Evolutionary conservation across 1,284 basidiomycete species (phyloP), one percentile per base, ranked within the genome.

Genomic region (Thecaphora thlaspeos): DNA sequence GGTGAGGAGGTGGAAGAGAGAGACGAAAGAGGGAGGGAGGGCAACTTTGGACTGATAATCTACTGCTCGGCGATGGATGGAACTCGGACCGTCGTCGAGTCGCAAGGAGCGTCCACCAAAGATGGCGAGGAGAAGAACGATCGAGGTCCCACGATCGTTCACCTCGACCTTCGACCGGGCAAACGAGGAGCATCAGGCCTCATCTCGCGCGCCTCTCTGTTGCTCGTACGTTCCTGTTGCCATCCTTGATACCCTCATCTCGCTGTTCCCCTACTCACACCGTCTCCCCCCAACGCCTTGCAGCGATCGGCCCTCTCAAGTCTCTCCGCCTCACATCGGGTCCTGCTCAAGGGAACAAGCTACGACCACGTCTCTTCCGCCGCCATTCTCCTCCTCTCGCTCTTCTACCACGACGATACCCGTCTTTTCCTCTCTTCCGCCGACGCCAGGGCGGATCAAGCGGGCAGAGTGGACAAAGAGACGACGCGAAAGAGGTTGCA

Each of bases 401-500:
- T 49, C 50, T 68, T 75, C 69, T 61, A 81, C 79, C 55, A 65
- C 70, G 63, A 81, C 79, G 56, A 67, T 39, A 32, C 58, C 21
- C 64, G 60, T 37, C 22, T 23, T 1, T 43, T 69, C 8, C 39
- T 73, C 18, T 14, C 18, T 12, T 46, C 43, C 10, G 2, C 36
- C 0, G 8, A 12, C 1, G 11, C 32, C 1, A 17, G 21, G 1
- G 5, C 22, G 4, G 1, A 12, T 3, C 62, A 63, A 14, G 19
- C 14, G 14, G 34, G 38, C 1, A 26, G 18, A 4, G 44, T 72
- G 38, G 57, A 39, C 67, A 90, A 91, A 73, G 78, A 82, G 21
- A 79, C 82, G 17, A 83, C 90, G 54, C 82, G 83, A 26, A 86
- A 81, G 23, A 81, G 89, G 15, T 80, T 91, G 34, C 86, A 91